A percentile compares a stretch with the other conserved stretches of the same genome.
These are phyloP conservation scores for Cordyceps javanica DNA, from an alignment of 2,329 filamentous ascomycete genomes.

Conservation along the genomic window DNA sequence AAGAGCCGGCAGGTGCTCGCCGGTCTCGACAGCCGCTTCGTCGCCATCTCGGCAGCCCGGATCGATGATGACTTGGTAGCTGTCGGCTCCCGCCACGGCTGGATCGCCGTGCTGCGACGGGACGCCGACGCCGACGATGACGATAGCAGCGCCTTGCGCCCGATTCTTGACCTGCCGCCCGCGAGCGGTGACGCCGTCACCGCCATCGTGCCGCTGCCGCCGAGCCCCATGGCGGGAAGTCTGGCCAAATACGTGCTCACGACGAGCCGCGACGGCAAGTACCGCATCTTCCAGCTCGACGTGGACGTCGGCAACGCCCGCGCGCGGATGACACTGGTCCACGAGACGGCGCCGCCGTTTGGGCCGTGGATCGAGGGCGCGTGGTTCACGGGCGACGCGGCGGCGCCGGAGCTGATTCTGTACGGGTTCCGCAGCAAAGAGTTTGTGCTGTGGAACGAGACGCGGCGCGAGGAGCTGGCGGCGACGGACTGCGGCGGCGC, in stretches of 20 bases:
- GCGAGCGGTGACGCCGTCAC: conserved; percentile 61
- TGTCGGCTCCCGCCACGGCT: conserved; percentile 49
- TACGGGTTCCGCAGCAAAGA: conserved; percentile 75
- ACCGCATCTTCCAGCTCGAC: conserved; percentile 53
- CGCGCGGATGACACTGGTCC: conserved; percentile 43
- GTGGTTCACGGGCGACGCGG: conserved; percentile 41
- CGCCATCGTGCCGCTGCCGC: conserved; percentile 46
- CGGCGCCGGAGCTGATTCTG: conserved; percentile 53
- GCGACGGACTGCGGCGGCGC: conserved; percentile 77
- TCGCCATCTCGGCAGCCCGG: conserved; percentile 41
- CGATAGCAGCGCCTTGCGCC: conserved; percentile 20
- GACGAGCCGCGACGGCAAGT: conserved; percentile 71
- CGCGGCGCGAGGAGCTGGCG: conserved; percentile 60
- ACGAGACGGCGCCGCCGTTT: conserved; percentile 64
- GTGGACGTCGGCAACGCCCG: conserved; percentile 17
- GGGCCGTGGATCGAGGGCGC: conserved; percentile 71
- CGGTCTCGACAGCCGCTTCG: conserved; percentile 42
- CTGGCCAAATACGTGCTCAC: conserved; percentile 51
- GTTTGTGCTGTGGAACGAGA: conserved; percentile 79
- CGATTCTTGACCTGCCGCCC: conserved; percentile 30
- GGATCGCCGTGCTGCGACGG: conserved; percentile 32
- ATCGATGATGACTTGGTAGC: conserved; percentile 35
- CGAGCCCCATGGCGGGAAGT: conserved; percentile 12
- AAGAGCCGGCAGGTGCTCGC: conserved; percentile 26
- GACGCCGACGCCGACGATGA: too few relatives aligned